Conservation (phyloP, 2,329 filamentous ascomycete species). For the Hymenoscyphus fraxineus region DNA sequence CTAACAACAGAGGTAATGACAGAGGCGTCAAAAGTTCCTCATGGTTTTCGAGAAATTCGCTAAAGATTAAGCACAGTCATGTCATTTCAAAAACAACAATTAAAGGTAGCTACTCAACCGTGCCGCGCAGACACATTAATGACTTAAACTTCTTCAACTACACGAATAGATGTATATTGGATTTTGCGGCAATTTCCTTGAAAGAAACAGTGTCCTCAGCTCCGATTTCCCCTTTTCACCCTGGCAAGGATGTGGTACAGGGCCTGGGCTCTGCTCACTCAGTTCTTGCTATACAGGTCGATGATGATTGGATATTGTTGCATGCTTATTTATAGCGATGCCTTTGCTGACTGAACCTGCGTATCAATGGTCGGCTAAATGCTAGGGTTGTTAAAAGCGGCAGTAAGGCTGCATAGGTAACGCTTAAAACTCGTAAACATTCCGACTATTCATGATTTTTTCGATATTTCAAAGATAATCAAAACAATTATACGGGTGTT, state of each 20-base stretch:
- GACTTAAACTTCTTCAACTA: not conserved
- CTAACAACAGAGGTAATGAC: not conserved
- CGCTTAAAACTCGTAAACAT: too few species aligned
- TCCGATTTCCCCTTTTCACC: too few species aligned
- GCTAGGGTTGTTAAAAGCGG: too few species aligned
- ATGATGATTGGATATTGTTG: slow-evolving; percentile 6
- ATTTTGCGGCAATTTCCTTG: not conserved
- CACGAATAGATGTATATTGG: not conserved
- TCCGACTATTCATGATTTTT: too few species aligned
- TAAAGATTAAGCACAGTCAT: not conserved
- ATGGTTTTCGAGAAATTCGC: not conserved
- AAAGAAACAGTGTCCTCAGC: not conserved
- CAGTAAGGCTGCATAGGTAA: too few species aligned
- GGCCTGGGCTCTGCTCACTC: too few species aligned
- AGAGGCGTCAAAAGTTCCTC: not conserved
- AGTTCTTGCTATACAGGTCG: not conserved
- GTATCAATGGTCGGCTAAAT: slow-evolving; percentile 2
- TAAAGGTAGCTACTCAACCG: not conserved
- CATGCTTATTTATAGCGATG: slow-evolving; percentile 6
- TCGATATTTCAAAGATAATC: too few species aligned
- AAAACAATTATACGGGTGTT: too few species aligned
- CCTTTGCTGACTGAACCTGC: not conserved
- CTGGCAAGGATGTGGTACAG: too few species aligned
- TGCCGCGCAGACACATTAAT: not conserved
- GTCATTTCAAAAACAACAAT: not conserved